Base-by-base conservation (phyloP, 371 early-diverging fungal genomes). In the Quaeritorhiza haematococci region DNA sequence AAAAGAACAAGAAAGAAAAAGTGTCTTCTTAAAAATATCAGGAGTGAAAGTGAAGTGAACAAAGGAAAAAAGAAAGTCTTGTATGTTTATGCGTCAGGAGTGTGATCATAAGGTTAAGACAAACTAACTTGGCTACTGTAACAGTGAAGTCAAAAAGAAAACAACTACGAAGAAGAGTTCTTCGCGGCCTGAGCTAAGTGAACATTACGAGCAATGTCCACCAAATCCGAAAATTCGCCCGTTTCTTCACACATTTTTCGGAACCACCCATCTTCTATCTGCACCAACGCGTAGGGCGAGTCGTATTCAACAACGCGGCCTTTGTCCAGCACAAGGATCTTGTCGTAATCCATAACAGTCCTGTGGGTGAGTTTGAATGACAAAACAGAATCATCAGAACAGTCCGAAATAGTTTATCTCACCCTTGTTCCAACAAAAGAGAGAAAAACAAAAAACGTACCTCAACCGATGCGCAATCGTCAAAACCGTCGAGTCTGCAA, bases 331-430 rank as follows among this genome's bases (percentile, higher is more conserved):
- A 94, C 93, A 34, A 94, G 55, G 10, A 94, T 84, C 53, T 79
- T 69, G 68, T 96, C 92, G 59, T 86, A 91, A 48, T 88, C 90
- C 43, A 90, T 78, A 5, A 93, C 83, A 1, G 93, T 90, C 42
- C 83, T 80, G 29, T 90, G 63, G 10, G 87, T 81, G 54, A 88
- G 89, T 21, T 10, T 32, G 26, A 17, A 28, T 50, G n/a, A 6
- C 13, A 54, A 52, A 27, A 52, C 10, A 38, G 10, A 52, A 52
- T 19, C n/a, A 52, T 13, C 15, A 10, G 10, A 46, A 42, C 10
- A 52, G 10, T 13, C 33, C 26, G 51, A 41, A 10, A 26, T 47
- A 47, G 48, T 47, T 21, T 86, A 89, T 42, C 86, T 86, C 47
- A 90, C 76, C 2, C 90, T 61, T 3, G 62, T 45, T 27, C n/a